Percentiles rank a stretch among this genome's conserved stretches.
Conservation (phyloP, 805 yeast species). For the Ogataea populi-albae region DNA sequence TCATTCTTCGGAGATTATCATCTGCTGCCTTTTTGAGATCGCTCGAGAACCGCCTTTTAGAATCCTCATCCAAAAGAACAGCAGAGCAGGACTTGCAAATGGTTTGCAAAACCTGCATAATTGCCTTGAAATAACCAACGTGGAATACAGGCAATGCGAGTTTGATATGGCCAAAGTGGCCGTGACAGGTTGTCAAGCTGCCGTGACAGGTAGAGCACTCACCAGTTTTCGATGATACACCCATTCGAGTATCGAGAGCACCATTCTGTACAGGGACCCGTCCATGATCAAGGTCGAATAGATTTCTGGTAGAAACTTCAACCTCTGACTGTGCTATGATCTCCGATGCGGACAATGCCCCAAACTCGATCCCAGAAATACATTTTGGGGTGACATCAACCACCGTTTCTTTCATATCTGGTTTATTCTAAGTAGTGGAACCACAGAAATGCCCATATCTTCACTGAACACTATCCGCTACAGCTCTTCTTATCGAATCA, state of each 20-base stretch:
- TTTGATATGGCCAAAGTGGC: constrained; percentile 95
- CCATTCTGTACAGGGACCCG: constrained; percentile 80
- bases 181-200: constrained; percentile 89
- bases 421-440: no score
- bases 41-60: constrained; percentile 63
- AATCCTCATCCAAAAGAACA: constrained; percentile 67
- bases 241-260: constrained; percentile 91
- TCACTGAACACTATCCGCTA: no score
- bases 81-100: constrained; percentile 89
- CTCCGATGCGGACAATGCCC: constrained; percentile 89
- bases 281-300: constrained; percentile 88
- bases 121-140: constrained; percentile 93
- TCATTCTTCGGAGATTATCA: constrained; percentile 92
- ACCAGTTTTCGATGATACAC: constrained; percentile 80
- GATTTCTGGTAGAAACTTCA: constrained; percentile 85
- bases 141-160: constrained; percentile 96
- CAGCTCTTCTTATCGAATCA: no score
- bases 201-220: constrained; percentile 94
- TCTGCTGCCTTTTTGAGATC: constrained; percentile 85
- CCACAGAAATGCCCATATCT: no score
- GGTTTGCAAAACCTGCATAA: constrained; percentile 81
- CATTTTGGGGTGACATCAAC: constrained; percentile 85
- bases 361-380: constrained; percentile 86
- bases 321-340: constrained; percentile 93
- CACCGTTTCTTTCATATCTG: constrained; percentile 43